Evolutionary conservation across 1,284 basidiomycete genomes (phyloP).

Genomic region (Papiliotrema flavescens): DNA sequence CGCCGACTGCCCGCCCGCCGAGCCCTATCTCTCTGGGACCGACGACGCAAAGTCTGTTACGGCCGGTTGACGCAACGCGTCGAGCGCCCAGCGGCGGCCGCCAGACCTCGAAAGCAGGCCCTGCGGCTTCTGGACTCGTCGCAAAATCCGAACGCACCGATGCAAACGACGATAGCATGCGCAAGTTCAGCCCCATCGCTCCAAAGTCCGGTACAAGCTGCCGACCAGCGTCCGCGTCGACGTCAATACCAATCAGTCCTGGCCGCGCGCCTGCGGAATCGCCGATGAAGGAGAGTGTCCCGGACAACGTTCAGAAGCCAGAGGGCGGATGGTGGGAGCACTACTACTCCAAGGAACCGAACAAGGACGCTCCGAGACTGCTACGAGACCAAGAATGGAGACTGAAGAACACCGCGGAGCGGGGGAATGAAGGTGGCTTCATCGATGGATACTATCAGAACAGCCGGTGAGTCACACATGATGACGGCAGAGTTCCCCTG

Average conservation of each 20-base stretch:
- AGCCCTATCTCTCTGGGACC: not conserved
- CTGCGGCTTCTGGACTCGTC: not conserved
- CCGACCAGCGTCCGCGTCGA: not conserved
- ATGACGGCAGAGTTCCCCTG: conserved; percentile 1
- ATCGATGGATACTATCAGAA: conserved; percentile 87
- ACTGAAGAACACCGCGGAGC: conserved; percentile 70
- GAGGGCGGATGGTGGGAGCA: conserved; percentile 31
- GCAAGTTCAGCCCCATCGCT: not conserved
- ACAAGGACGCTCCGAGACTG: conserved; percentile 65
- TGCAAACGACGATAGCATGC: not conserved
- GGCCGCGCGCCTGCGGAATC: conserved; percentile 13
- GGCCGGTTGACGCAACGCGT: not conserved
- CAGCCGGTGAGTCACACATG: conserved; percentile 62
- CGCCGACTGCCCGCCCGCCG: not conserved
- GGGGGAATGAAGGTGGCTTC: conserved; percentile 69
- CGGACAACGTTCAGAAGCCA: conserved; percentile 41
- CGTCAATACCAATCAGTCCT: conserved; percentile 22
- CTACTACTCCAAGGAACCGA: conserved; percentile 56
- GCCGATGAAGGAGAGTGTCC: conserved; percentile 40
- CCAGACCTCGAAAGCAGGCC: not conserved
- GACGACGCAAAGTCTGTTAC: conserved; percentile 2
- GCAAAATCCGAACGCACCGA: too few relatives aligned
- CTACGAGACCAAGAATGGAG: conserved; percentile 83
- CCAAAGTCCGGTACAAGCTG: not conserved
- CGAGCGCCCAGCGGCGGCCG: not conserved